A percentile compares a stretch with the other conserved stretches of the same genome.
Evolutionary conservation across 441 rosid species (phyloP).

Genomic region (Capsella rubella): DNA sequence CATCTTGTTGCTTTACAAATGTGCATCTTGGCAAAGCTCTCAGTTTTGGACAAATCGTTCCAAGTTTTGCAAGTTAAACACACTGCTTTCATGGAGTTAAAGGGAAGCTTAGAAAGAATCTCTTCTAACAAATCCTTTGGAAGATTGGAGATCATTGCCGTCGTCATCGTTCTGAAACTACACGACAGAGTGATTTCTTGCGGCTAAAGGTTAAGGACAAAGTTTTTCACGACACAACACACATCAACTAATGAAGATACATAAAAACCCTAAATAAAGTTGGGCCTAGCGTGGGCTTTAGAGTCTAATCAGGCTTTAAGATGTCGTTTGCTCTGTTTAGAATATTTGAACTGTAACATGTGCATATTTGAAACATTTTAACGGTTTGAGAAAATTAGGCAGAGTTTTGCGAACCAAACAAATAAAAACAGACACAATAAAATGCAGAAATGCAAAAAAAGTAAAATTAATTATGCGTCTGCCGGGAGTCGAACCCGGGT

Average conservation of each 20-base stretch:
- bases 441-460: neutral
- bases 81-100: neutral
- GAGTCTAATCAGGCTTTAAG: no score
- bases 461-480: slow-evolving; percentile 49
- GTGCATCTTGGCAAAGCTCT: no score
- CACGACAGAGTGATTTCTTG: no score
- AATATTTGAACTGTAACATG: no score
- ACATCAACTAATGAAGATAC: no score
- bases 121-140: neutral
- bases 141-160: neutral
- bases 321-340: no score
- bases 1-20: neutral
- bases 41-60: neutral
- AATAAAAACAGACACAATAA: neutral
- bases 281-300: no score
- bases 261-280: no score
- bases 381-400: neutral
- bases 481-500: slow-evolving; percentile 99
- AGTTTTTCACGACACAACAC: no score
- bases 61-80: neutral
- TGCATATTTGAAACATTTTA: no score
- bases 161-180: neutral
- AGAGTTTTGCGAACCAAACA: neutral
- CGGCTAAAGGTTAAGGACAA: no score
- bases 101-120: neutral